A percentile compares a stretch with the other conserved stretches of the same genome.
Evolutionary conservation across 1,284 basidiomycete genomes (phyloP).

Genomic region (Farysia itapuensis): DNA sequence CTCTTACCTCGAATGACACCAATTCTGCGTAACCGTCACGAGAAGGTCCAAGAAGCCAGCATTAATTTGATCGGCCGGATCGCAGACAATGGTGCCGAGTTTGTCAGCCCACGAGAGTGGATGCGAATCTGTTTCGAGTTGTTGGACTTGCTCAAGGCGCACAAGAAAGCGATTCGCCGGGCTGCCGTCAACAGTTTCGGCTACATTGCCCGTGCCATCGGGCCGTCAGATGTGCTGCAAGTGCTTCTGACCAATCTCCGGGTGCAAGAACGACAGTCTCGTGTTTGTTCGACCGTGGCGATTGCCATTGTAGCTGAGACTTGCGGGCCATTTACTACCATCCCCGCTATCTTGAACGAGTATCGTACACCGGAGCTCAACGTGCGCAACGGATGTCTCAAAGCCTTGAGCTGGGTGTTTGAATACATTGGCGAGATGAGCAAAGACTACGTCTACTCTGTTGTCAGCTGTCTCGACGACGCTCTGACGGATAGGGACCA

Average conservation of each 20-base stretch:
- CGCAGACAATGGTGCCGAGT: conserved; percentile 98
- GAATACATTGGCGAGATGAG: conserved; percentile 99
- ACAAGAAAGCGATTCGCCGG: conserved; percentile 97
- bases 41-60: conserved; percentile 98
- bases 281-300: conserved; percentile 97
- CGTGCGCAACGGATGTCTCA: conserved; percentile 98
- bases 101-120: conserved; percentile 97
- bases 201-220: conserved; percentile 98
- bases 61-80: conserved; percentile 99
- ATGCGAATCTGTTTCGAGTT: conserved; percentile 99
- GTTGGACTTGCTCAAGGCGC: conserved; percentile 93
- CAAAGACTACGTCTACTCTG: conserved; percentile 95
- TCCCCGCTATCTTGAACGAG: conserved; percentile 97
- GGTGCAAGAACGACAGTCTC: conserved; percentile 97
- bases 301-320: conserved; percentile 83
- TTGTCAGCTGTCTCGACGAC: conserved; percentile 96
- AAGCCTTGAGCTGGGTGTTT: conserved; percentile 96
- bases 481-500: conserved; percentile 96
- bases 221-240: conserved; percentile 95
- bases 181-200: conserved; percentile 99
- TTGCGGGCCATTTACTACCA: conserved; percentile 97
- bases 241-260: conserved; percentile 94
- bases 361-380: conserved; percentile 94
- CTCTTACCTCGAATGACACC: conserved; percentile 98
- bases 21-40: conserved; percentile 95